Evolutionary conservation across 2,329 filamentous ascomycete species (phyloP).

Genomic region (Fusarium sp.): DNA sequence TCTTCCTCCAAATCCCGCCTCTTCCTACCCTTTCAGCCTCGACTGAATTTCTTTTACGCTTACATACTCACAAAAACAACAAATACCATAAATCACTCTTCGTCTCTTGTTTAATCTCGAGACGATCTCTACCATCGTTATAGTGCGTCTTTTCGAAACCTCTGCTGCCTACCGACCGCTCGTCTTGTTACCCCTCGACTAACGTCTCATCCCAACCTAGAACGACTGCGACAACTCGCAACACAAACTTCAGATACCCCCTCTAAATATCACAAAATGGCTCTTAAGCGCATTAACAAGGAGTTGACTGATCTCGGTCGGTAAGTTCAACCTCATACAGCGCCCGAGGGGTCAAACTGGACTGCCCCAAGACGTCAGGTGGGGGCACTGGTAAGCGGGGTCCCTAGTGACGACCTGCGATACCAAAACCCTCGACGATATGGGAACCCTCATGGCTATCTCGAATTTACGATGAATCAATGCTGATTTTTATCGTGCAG

Average conservation of each 20-base stretch:
- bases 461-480: neutral
- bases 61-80: conserved; percentile 29
- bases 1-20: conserved; percentile 48
- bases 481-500: conserved; percentile 62
- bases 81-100: conserved; percentile 19
- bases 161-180: conserved; percentile 26
- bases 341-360: conserved; percentile 45
- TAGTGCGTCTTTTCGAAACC: conserved; percentile 47
- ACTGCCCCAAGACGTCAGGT: conserved; percentile 53
- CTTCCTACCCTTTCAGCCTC: conserved; percentile 45
- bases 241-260: conserved; percentile 47
- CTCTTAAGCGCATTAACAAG: conserved; percentile 95
- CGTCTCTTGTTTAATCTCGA: conserved; percentile 32
- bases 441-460: conserved; percentile 2
- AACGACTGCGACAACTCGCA: conserved; percentile 48
- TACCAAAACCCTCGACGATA: conserved; percentile 31
- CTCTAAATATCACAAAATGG: conserved; percentile 68
- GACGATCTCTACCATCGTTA: conserved; percentile 41
- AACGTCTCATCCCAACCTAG: conserved; percentile 41
- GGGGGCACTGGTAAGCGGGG: conserved; percentile 55
- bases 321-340: conserved; percentile 64
- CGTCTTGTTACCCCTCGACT: conserved; percentile 38
- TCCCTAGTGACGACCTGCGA: conserved; percentile 41
- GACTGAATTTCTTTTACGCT: conserved; percentile 46
- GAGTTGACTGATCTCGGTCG: conserved; percentile 90